A percentile compares a stretch with the other conserved stretches of the same genome.
Conservation (phyloP, 2,329 filamentous ascomycete species). For the Stagonosporopsis rhizophila region DNA sequence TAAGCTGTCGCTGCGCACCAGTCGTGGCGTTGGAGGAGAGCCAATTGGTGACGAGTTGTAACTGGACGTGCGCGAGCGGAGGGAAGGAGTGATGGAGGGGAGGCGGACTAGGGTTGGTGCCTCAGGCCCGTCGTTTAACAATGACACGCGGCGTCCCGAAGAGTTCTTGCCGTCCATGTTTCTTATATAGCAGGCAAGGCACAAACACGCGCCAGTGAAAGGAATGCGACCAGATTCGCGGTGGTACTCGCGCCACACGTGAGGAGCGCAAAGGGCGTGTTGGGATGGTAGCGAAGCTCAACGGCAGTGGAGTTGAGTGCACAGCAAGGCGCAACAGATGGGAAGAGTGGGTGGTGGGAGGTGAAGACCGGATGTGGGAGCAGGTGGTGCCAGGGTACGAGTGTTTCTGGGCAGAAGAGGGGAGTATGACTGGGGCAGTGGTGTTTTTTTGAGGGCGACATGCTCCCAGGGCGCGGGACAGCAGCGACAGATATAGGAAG, state of each 20-base stretch:
- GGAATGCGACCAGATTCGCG: constrained; percentile 36
- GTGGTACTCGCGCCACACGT: constrained; percentile 28
- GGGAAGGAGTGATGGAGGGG: constrained; percentile 45
- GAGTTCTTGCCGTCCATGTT: constrained; percentile 61
- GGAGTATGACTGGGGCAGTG: not conserved
- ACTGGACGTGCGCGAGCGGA: constrained; percentile 52
- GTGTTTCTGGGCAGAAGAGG: constrained; percentile 1
- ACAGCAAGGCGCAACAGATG: not conserved
- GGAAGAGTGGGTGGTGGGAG: constrained; percentile 1
- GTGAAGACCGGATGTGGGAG: not conserved
- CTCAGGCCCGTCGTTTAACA: constrained; percentile 57
- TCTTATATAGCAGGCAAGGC: constrained; percentile 26
- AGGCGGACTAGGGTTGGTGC: constrained; percentile 44
- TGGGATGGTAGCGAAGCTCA: constrained; percentile 4
- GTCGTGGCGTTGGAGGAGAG: constrained; percentile 56
- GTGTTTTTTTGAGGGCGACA: constrained; percentile 5
- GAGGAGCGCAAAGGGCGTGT: constrained; percentile 20
- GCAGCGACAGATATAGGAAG: constrained; percentile 20
- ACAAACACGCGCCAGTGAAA: constrained; percentile 40
- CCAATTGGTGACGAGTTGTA: constrained; percentile 56
- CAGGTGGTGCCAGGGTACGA: not conserved
- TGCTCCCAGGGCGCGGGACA: constrained; percentile 12
- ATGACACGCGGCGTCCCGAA: constrained; percentile 58
- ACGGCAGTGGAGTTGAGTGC: not conserved
- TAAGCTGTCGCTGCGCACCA: constrained; percentile 56